Conservation (phyloP, 441 rosid species). For the Breynia disticha region DNA sequence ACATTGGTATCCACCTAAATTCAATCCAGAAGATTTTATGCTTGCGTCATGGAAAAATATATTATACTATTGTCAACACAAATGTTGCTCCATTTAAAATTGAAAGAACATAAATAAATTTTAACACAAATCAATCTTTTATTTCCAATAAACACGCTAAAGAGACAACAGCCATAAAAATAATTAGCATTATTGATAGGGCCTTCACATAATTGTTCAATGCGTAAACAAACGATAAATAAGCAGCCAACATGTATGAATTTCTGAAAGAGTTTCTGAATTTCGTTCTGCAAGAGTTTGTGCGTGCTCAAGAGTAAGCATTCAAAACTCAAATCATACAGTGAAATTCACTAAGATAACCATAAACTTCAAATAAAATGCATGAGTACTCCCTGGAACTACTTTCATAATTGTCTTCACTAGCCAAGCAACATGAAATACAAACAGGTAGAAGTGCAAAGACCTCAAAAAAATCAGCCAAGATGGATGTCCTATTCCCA, state of each 20-base stretch:
- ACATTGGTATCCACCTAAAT: slow-evolving; percentile 37
- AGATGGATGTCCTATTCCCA: neutral
- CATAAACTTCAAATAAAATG: neutral
- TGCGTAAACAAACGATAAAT: neutral
- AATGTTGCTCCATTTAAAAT: neutral
- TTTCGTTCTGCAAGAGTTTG: neutral
- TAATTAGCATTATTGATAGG: neutral
- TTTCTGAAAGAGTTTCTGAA: too few relatives aligned
- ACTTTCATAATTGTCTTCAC: too few relatives aligned
- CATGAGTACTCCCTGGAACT: neutral
- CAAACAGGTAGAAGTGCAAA: neutral
- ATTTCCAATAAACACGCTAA: too few relatives aligned
- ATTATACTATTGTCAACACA: neutral
- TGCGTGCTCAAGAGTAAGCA: neutral
- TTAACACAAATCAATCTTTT: too few relatives aligned
- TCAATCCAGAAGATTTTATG: slow-evolving; percentile 13
- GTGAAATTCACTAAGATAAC: neutral
- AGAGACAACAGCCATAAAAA: neutral
- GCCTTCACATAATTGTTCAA: neutral
- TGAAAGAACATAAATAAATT: neutral
- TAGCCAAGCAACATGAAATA: neutral
- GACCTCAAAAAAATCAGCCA: neutral
- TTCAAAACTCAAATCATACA: neutral
- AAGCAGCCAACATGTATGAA: too few relatives aligned
- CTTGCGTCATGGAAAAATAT: slow-evolving; percentile 2